phyloP scores from a whole-genome alignment of 768 basidiomycete species.

The Mycena sanguinolenta region DNA sequence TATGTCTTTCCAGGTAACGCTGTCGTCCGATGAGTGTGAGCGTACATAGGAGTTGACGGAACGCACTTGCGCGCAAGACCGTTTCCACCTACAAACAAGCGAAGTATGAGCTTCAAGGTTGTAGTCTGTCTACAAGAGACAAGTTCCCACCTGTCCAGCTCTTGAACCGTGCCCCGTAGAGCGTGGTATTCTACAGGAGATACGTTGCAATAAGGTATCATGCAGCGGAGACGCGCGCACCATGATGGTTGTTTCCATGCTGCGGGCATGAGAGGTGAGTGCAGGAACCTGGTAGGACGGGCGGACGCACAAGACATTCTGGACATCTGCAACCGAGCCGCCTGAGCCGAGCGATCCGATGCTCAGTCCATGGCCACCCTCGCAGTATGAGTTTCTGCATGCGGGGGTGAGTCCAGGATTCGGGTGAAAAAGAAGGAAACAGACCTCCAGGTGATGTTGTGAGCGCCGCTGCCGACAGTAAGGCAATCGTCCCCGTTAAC shows the following conservation, averaged over 20 bases:
- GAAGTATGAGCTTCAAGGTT: too few species aligned
- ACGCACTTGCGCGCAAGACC: slow-evolving; percentile 68
- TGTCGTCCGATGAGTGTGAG: slow-evolving; percentile 36
- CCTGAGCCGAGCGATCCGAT: slow-evolving; percentile 65
- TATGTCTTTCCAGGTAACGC: slow-evolving; percentile 73
- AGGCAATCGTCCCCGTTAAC: slow-evolving; percentile 75
- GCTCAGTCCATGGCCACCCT: slow-evolving; percentile 71
- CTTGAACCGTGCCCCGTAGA: slow-evolving; percentile 76
- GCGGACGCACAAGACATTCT: slow-evolving; percentile 64
- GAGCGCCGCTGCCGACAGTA: slow-evolving; percentile 68
- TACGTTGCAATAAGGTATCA: background rate
- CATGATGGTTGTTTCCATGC: slow-evolving; percentile 62
- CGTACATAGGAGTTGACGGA: background rate
- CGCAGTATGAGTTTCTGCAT: slow-evolving; percentile 63
- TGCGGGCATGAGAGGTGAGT: slow-evolving; percentile 23
- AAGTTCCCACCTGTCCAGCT: slow-evolving; percentile 77
- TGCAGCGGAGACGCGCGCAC: slow-evolving; percentile 38
- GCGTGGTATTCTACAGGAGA: slow-evolving; percentile 55
- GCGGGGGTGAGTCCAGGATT: background rate
- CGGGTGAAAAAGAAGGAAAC: slow-evolving; percentile 5
- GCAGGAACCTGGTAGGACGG: background rate
- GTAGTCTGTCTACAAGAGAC: too few species aligned
- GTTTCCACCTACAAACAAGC: slow-evolving; percentile 71
- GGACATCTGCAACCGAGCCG: slow-evolving; percentile 66
- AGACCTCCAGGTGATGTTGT: slow-evolving; percentile 65